Percentiles rank a stretch among this genome's conserved stretches.
These are phyloP conservation scores for Russula vinacea DNA, from an alignment of 768 basidiomycete species.

Conservation along the genomic window DNA sequence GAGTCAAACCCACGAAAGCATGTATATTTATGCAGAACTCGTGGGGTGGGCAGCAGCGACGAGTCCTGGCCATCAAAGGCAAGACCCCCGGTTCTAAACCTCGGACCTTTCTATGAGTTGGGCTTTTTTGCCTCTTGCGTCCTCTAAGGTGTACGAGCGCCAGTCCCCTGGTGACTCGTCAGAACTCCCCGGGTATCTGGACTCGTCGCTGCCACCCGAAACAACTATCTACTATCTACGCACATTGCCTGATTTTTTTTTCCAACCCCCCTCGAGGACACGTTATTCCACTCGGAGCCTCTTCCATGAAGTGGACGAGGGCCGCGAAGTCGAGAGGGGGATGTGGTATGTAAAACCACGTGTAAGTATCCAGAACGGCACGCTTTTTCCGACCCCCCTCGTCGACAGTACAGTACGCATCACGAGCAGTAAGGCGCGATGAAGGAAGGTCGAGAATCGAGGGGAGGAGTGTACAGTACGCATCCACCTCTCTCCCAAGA, in stretches of 20 bases:
- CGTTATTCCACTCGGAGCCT: background rate
- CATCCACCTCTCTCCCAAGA: background rate
- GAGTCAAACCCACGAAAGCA: slow-evolving; percentile 15
- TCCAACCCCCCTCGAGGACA: slow-evolving; percentile 6
- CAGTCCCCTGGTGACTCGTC: slow-evolving; percentile 23
- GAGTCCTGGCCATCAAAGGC: slow-evolving; percentile 22
- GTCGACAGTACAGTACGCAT: background rate
- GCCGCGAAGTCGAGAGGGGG: background rate
- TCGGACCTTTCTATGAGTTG: slow-evolving; percentile 15
- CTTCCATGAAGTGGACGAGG: no score
- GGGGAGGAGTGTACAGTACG: background rate
- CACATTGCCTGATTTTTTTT: background rate
- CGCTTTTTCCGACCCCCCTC: background rate
- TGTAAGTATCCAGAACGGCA: background rate
- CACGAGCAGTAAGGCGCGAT: background rate
- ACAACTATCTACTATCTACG: background rate
- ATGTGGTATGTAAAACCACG: background rate
- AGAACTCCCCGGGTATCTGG: slow-evolving; percentile 25
- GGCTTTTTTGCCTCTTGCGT: slow-evolving; percentile 19
- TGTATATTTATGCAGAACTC: no score
- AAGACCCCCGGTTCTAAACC: slow-evolving; percentile 25
- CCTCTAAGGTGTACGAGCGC: slow-evolving; percentile 22
- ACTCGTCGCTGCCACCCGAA: slow-evolving; percentile 10
- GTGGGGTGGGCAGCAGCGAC: slow-evolving; percentile 21
- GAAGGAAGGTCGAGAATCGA: slow-evolving; percentile 1